A percentile compares a stretch with the other conserved stretches of the same genome.
These are phyloP conservation scores for Neonectria punicea DNA, from an alignment of 2,329 filamentous ascomycete species.

Conservation along the genomic window DNA sequence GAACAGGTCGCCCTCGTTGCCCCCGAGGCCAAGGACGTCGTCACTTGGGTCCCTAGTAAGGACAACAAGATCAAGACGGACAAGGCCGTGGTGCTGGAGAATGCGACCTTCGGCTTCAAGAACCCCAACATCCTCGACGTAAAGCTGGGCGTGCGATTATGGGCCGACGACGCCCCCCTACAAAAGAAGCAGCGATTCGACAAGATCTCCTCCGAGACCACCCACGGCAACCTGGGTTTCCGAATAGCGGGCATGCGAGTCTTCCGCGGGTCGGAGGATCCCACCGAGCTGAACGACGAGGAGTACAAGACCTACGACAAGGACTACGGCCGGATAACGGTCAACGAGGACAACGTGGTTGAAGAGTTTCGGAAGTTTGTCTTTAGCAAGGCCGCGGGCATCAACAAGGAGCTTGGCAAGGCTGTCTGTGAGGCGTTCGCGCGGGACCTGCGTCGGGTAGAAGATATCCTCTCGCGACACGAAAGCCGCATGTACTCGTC, in stretches of 20 bases:
- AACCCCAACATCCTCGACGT: conserved; percentile 92
- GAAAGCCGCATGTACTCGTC: conserved; percentile 73
- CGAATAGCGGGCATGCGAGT: conserved; percentile 74
- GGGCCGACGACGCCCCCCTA: conserved; percentile 76
- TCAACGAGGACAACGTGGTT: conserved; percentile 65
- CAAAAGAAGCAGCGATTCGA: conserved; percentile 71
- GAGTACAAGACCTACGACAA: conserved; percentile 71
- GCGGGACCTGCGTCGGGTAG: conserved; percentile 62
- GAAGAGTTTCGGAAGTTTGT: conserved; percentile 67
- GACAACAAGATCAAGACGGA: conserved; percentile 77
- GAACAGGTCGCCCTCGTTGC: conserved; percentile 45
- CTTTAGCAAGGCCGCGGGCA: conserved; percentile 67
- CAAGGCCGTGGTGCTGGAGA: conserved; percentile 84
- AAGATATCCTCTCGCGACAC: conserved; percentile 63
- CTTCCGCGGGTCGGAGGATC: conserved; percentile 66
- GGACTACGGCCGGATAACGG: conserved; percentile 65
- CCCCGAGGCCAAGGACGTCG: conserved; percentile 35
- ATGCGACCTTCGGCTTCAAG: conserved; percentile 82
- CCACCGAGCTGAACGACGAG: conserved; percentile 62
- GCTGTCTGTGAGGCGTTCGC: conserved; percentile 65
- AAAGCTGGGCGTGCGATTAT: conserved; percentile 87
- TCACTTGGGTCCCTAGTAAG: conserved; percentile 60
- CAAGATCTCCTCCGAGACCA: conserved; percentile 67
- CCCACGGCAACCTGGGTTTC: conserved; percentile 69
- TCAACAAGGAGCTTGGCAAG: conserved; percentile 67